Evolutionary conservation across 495 filamentous ascomycete species (phyloP).

Genomic region (Podospora tetraspora): DNA sequence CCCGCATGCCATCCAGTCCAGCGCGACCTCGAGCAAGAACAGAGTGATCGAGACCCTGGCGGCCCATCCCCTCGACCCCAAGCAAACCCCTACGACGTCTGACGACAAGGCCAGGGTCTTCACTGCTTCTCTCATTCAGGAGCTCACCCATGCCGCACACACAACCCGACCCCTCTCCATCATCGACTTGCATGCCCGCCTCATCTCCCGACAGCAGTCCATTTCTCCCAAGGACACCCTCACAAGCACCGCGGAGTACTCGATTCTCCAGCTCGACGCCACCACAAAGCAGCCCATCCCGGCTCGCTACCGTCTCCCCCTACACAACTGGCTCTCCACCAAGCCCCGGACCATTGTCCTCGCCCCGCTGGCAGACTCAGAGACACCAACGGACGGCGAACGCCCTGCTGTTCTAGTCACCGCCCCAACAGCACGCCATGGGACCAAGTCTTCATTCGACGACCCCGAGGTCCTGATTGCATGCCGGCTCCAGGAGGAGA

Average conservation of each 20-base stretch:
- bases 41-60: slow-evolving; percentile 25
- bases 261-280: slow-evolving; percentile 14
- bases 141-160: slow-evolving; percentile 19
- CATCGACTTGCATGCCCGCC: slow-evolving; percentile 21
- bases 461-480: slow-evolving; percentile 10
- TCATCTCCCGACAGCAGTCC: slow-evolving; percentile 21
- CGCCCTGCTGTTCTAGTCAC: slow-evolving; percentile 9
- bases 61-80: slow-evolving; percentile 26
- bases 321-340: slow-evolving; percentile 10
- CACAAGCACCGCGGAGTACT: slow-evolving; percentile 11
- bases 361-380: slow-evolving; percentile 3
- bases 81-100: background rate
- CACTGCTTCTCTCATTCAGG: slow-evolving; percentile 24
- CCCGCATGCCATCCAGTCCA: slow-evolving; percentile 12
- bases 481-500: slow-evolving; percentile 7
- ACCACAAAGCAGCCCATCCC: slow-evolving; percentile 11
- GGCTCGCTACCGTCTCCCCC: slow-evolving; percentile 7
- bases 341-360: slow-evolving; percentile 17
- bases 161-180: slow-evolving; percentile 18
- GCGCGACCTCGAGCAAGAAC: slow-evolving; percentile 4
- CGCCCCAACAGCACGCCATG: background rate
- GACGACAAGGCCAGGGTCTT: slow-evolving; percentile 24
- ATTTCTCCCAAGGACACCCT: slow-evolving; percentile 9
- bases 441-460: background rate
- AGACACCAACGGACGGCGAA: background rate